phyloP scores from a whole-genome alignment of 768 basidiomycete species.

The Psilocybe cyanescens region DNA sequence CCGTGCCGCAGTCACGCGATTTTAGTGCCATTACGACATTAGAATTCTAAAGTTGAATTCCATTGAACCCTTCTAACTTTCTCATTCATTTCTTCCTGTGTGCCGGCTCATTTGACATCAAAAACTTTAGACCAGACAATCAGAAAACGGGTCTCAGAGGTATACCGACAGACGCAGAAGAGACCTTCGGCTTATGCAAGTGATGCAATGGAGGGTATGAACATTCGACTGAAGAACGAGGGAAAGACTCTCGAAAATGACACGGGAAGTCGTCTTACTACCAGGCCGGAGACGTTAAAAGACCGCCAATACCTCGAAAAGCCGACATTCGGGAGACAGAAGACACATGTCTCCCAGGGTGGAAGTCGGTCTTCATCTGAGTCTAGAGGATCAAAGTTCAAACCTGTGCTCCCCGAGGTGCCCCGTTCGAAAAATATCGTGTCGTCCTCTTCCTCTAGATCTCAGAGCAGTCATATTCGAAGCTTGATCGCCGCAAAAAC shows the following conservation, averaged over 20 bases:
- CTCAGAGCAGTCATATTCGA: no score
- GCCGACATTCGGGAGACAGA: neutral
- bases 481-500: no score
- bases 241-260: constrained; percentile 1
- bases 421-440: no score
- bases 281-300: neutral
- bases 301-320: neutral
- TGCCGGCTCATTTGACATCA: neutral
- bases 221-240: neutral
- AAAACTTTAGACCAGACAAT: neutral
- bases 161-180: neutral
- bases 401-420: neutral
- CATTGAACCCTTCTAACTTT: neutral
- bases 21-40: neutral
- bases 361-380: neutral
- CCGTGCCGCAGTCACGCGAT: constrained; percentile 16
- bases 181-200: neutral
- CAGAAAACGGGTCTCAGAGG: neutral
- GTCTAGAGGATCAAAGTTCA: neutral
- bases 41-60: no score
- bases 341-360: no score
- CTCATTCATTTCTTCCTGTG: neutral
- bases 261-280: neutral
- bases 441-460: neutral
- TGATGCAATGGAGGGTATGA: neutral